Base-by-base conservation (phyloP, 176 grass and related monocot genomes). In the Oryza punctata region DNA sequence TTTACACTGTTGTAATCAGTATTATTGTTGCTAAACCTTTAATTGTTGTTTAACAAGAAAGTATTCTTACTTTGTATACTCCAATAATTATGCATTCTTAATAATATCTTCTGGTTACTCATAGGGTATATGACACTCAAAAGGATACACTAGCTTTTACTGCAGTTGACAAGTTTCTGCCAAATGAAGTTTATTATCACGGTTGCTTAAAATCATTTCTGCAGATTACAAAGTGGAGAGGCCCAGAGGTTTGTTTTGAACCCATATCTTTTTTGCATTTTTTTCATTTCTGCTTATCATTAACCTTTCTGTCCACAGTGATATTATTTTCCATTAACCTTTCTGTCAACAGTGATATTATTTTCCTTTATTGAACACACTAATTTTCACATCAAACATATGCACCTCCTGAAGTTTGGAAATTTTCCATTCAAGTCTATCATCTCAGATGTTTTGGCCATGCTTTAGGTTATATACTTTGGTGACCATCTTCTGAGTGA, bases 191-290 rank as follows among this genome's bases (percentile, higher is more conserved):
- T 40, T 99, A 99, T 57, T 99, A 96, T 75, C 80, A 99, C 13
- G 96, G 96, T 59, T 96, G 91, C 73, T 90, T 99, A 32, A 96
- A 92, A 92, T 96, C 93, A 33, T 99, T 99, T 90, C 91, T 99
- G 81, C 91, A 99, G 71, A 96, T 96, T 79, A 99, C 96, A 81
- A 96, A 99, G 63, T 99, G 96, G 96, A 99, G 73, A 94, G 93
- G 96, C 14, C 86, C 96, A 50, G 93, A 99, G 91, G 96, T 99
- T 82, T 50, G 38, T 75, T 80, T 82, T 61, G 18, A 79, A 75
- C 35, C 46, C 69, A 26, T 47, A 79, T 18, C 60, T 47, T 14
- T 77, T 49, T 79, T 26, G 10, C 24, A 78, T 82, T 35, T 1
- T n/a, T 27, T 72, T 16, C 61, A 40, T 27, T 3, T 80, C 69